phyloP scores from a whole-genome alignment of 805 yeast species.

The Starmerella vaccinii region DNA sequence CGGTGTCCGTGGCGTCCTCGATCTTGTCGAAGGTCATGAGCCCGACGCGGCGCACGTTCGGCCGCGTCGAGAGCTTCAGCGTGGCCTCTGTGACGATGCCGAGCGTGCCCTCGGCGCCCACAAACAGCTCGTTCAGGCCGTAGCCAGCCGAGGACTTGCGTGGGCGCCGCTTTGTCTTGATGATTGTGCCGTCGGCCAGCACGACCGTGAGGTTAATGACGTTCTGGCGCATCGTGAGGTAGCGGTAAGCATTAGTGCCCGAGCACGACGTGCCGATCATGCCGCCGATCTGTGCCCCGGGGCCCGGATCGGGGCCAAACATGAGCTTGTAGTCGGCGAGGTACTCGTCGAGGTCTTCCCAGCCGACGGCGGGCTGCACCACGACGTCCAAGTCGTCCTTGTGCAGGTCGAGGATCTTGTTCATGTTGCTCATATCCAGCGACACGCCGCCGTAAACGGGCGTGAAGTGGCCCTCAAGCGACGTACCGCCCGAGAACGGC shows the following conservation, averaged over 20 bases:
- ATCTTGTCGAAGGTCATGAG: slow-evolving; percentile 44
- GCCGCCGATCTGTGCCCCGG: slow-evolving; percentile 81
- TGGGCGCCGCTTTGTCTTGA: slow-evolving; percentile 68
- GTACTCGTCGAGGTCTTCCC: slow-evolving; percentile 38
- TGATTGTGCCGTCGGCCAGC: slow-evolving; percentile 70
- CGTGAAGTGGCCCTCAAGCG: slow-evolving; percentile 71
- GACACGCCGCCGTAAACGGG: slow-evolving; percentile 63
- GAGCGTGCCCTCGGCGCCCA: slow-evolving; percentile 74
- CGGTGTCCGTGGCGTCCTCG: slow-evolving; percentile 14
- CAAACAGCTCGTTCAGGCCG: slow-evolving; percentile 62
- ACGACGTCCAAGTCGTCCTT: slow-evolving; percentile 64
- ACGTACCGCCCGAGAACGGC: slow-evolving; percentile 72
- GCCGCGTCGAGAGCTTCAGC: slow-evolving; percentile 38
- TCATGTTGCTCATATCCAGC: slow-evolving; percentile 55
- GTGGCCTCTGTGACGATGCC: slow-evolving; percentile 47
- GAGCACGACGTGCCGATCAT: slow-evolving; percentile 49
- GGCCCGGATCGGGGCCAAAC: slow-evolving; percentile 85
- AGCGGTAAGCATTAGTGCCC: slow-evolving; percentile 56
- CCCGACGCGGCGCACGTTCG: slow-evolving; percentile 44
- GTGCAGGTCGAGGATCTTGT: slow-evolving; percentile 47
- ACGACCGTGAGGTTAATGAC: slow-evolving; percentile 68
- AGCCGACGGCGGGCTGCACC: slow-evolving; percentile 58
- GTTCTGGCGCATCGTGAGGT: slow-evolving; percentile 80
- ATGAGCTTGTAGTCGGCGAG: slow-evolving; percentile 45
- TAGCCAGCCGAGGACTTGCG: slow-evolving; percentile 78